Conservation (phyloP, 495 filamentous ascomycete species). For the Tetracladium setigerum region DNA sequence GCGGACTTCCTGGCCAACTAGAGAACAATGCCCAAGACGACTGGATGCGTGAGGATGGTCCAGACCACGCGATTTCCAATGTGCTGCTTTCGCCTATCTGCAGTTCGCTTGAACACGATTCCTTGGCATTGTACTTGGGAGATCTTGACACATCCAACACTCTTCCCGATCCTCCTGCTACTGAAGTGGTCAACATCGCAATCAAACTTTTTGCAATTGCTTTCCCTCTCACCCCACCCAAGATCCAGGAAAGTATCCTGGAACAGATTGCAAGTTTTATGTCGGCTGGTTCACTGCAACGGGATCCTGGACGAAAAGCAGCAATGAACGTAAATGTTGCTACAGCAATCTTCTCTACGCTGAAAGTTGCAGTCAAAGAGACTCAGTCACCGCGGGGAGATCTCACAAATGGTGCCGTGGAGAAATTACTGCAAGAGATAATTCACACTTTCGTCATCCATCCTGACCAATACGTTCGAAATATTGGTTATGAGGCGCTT, state of each 20-base stretch:
- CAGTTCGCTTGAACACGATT: constrained; percentile 82
- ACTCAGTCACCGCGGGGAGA: constrained; percentile 64
- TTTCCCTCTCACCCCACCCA: constrained; percentile 76
- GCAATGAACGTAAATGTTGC: constrained; percentile 89
- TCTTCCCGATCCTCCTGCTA: constrained; percentile 75
- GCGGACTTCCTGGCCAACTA: constrained; percentile 63
- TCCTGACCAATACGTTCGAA: constrained; percentile 76
- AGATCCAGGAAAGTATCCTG: constrained; percentile 90
- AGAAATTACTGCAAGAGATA: constrained; percentile 81
- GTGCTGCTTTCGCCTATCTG: constrained; percentile 68
- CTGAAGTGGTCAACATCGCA: constrained; percentile 88
- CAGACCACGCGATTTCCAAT: constrained; percentile 64
- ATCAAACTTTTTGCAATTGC: constrained; percentile 88
- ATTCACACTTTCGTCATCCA: constrained; percentile 73
- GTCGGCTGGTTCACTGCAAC: constrained; percentile 67
- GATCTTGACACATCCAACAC: constrained; percentile 47
- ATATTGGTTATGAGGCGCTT: constrained; percentile 78
- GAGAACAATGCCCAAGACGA: constrained; percentile 45
- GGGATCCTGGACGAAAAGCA: constrained; percentile 80
- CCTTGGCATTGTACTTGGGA: constrained; percentile 68
- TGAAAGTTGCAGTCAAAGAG: constrained; percentile 81
- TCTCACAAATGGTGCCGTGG: constrained; percentile 65
- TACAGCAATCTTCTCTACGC: constrained; percentile 65
- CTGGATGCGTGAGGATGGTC: constrained; percentile 54
- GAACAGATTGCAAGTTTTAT: constrained; percentile 88